A percentile compares a stretch with the other conserved stretches of the same genome.
These are phyloP conservation scores for Tritrichomonas foetus DNA, from an alignment of 208 protist genomes.

Conservation along the genomic window DNA sequence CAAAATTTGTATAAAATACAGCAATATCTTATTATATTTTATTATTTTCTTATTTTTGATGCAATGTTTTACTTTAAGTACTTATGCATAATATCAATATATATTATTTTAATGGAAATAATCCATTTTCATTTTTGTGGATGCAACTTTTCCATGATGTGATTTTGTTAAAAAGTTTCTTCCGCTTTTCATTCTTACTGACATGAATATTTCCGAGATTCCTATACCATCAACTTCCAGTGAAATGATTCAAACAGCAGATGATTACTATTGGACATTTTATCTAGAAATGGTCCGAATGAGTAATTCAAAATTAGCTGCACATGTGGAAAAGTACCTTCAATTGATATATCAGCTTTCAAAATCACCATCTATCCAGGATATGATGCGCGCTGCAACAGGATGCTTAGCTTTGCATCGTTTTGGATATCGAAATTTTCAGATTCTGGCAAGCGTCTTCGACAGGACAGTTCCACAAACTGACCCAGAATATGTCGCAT, in stretches of 20 bases:
- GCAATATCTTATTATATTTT: too few relatives aligned
- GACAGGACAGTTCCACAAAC: neutral
- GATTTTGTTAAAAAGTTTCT: too few relatives aligned
- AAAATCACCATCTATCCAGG: neutral
- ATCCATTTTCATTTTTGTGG: too few relatives aligned
- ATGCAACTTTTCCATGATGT: too few relatives aligned
- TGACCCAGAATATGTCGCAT: neutral
- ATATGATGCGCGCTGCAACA: neutral
- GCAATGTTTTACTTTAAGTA: too few relatives aligned
- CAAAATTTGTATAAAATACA: too few relatives aligned
- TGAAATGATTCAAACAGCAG: neutral
- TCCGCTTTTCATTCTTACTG: too few relatives aligned
- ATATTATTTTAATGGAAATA: too few relatives aligned
- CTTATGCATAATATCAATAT: too few relatives aligned
- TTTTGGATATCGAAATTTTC: neutral
- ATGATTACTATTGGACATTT: neutral
- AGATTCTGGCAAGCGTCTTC: neutral
- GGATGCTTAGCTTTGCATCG: neutral
- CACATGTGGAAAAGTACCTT: neutral
- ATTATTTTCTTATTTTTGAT: too few relatives aligned
- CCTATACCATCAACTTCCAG: neutral
- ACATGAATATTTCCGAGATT: neutral
- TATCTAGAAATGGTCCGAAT: conserved; percentile 22
- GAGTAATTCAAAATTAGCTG: neutral
- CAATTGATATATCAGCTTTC: neutral